These are phyloP conservation scores for Akebia trifoliata DNA, from an alignment of 164 flowering plant species.

Conservation along the genomic window DNA sequence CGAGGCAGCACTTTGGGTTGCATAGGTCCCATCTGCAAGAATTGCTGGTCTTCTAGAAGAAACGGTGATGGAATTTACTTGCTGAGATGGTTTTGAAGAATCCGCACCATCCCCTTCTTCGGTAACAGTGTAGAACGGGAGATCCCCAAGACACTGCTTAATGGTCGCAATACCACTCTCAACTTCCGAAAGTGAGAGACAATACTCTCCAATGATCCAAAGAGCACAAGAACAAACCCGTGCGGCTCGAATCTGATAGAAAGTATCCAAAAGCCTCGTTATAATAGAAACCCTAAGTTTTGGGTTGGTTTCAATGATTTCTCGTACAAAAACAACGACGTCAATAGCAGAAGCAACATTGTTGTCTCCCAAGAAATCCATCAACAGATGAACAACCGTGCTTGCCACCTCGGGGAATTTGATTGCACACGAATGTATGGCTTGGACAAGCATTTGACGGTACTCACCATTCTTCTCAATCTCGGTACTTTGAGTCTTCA, in stretches of 20 bases:
- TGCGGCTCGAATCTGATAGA: constrained; percentile 87
- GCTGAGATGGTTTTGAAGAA: constrained; percentile 55
- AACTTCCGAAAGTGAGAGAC: constrained; percentile 88
- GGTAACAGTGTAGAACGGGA: constrained; percentile 67
- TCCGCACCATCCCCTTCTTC: constrained; percentile 66
- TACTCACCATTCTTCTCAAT: constrained; percentile 94
- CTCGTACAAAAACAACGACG: constrained; percentile 83
- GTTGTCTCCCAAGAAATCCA: constrained; percentile 94
- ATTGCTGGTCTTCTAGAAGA: constrained; percentile 87
- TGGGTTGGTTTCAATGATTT: constrained; percentile 87
- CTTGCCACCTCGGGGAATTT: constrained; percentile 97
- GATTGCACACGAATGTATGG: constrained; percentile 88
- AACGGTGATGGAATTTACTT: constrained; percentile 49
- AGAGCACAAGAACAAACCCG: constrained; percentile 92
- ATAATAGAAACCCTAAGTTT: constrained; percentile 84
- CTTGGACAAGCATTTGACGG: constrained; percentile 93
- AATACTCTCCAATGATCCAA: constrained; percentile 91
- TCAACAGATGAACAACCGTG: constrained; percentile 90
- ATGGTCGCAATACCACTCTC: constrained; percentile 77
- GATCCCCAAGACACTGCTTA: constrained; percentile 93
- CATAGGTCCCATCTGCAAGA: constrained; percentile 98
- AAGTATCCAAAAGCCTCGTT: constrained; percentile 83
- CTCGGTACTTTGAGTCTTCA: constrained; percentile 88
- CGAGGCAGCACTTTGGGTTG: constrained; percentile 93
- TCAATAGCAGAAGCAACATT: constrained; percentile 91